Evolutionary conservation across 345 rosid species (phyloP), one percentile per base, ranked within the genome.

Genomic region (Dimocarpus longan): DNA sequence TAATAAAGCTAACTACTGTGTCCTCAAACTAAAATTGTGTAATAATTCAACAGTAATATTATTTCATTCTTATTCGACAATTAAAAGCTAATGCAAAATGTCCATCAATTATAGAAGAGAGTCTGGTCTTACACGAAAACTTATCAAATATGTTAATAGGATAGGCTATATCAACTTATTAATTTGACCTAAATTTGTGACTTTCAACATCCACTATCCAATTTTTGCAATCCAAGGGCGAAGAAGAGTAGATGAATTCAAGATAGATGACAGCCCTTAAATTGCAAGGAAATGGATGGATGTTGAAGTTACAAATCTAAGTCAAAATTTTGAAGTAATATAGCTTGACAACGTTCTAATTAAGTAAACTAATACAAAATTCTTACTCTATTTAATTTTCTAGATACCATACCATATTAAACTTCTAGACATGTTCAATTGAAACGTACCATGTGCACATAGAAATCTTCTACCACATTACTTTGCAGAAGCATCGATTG

Each of bases 381-480:
- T 40, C 66, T 56, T 21, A 1, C 70, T 44, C 6, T 44, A 48
- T 66, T 75, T 24, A 64, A 24, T 75, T n/a, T 75, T 26, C 67
- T 15, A 66, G 26, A 48, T 75, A 46, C 11, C 37, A 42, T 64
- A 74, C 42, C 56, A 66, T 54, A 39, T 9, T 12, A 24, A 52
- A 50, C 56, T 32, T 43, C 52, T 66, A 22, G 48, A 43, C 43
- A 57, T 12, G 40, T 19, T 46, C 56, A 81, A 70, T 66, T 81
- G 72, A 76, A 74, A 79, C 80, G 70, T 89, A 96, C 98, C 94
- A 93, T 83, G 76, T 91, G 88, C 70, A 81, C 81, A 80, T 85
- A 94, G 82, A 97, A 97, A 83, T 94, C 98, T 87, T 97, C 99
- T 71, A 97, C 94, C 21, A 93, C 89, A 81, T 87, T 94, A 85